Conservation (phyloP, 2,329 filamentous ascomycete genomes). For the Colletotrichum truncatum region DNA sequence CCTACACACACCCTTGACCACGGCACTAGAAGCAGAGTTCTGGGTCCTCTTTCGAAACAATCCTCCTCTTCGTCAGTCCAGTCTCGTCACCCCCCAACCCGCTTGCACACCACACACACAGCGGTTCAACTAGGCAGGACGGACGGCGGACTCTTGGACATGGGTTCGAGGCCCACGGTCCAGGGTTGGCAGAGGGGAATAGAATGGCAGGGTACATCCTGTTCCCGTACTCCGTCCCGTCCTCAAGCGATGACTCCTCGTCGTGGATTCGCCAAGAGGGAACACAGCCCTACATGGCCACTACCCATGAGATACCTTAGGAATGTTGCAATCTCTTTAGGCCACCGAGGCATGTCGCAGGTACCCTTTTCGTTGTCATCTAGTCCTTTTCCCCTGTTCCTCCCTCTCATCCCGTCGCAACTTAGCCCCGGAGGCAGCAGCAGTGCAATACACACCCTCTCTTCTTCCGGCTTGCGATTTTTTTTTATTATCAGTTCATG, state of each 20-base stretch:
- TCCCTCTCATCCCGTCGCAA: constrained; percentile 23
- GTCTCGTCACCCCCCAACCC: not conserved
- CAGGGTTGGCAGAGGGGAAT: not conserved
- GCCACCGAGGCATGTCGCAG: constrained; percentile 8
- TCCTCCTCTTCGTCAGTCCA: not conserved
- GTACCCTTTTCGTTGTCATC: constrained; percentile 20
- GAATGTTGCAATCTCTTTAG: constrained; percentile 26
- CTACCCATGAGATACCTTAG: constrained; percentile 23
- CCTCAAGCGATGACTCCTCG: constrained; percentile 16
- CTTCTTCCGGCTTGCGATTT: constrained; percentile 3
- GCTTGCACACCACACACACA: too few relatives aligned
- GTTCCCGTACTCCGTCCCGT: not conserved
- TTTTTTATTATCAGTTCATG: not conserved
- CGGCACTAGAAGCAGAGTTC: constrained; percentile 2
- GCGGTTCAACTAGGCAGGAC: not conserved
- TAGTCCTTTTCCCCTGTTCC: constrained; percentile 8
- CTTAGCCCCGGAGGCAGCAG: constrained; percentile 27
- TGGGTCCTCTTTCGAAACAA: constrained; percentile 4
- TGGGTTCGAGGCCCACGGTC: not conserved
- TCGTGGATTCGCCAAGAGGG: constrained; percentile 8
- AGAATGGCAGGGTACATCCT: not conserved
- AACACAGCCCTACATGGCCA: constrained; percentile 24
- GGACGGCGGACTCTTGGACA: not conserved
- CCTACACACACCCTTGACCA: not conserved
- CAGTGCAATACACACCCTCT: constrained; percentile 25